Evolutionary conservation across 2,329 filamentous ascomycete genomes (phyloP).

Genomic region (Zymoseptoria passerinii): DNA sequence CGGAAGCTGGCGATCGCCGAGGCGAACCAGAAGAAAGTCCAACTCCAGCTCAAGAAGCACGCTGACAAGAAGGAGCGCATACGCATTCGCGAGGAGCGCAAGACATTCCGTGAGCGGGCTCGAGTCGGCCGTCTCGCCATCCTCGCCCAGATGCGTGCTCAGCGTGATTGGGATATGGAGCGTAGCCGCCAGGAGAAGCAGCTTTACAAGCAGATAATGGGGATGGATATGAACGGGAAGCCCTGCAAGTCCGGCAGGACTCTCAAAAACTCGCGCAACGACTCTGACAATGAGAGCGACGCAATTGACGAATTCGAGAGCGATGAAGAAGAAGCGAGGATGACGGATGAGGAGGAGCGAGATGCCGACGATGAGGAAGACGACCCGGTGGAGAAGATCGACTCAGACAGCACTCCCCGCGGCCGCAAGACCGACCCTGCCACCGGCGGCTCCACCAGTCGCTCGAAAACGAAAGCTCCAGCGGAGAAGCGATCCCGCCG

Average conservation of each 20-base stretch:
- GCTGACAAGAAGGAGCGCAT: conserved; percentile 8
- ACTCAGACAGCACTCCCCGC: conserved; percentile 1
- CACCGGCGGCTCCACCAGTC: conserved; percentile 3
- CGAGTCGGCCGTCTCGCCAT: conserved; percentile 4
- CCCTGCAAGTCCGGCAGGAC: neutral
- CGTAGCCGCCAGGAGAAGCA: conserved; percentile 12
- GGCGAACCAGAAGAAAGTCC: conserved; percentile 5
- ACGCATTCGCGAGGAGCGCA: conserved; percentile 13
- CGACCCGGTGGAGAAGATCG: neutral
- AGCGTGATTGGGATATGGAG: conserved; percentile 16
- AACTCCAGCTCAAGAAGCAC: conserved; percentile 7
- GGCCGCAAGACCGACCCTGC: conserved; percentile 2
- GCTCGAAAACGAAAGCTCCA: neutral
- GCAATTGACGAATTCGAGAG: conserved; percentile 7
- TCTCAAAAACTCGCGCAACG: conserved; percentile 6
- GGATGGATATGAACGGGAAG: conserved; percentile 9
- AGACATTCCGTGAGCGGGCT: conserved; percentile 4
- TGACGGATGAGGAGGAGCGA: conserved; percentile 3
- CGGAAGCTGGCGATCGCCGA: conserved; percentile 13
- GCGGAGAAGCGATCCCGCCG: neutral
- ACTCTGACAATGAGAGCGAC: conserved; percentile 9
- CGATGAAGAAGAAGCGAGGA: conserved; percentile 8
- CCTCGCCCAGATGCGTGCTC: conserved; percentile 8
- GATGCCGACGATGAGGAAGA: conserved; percentile 3
- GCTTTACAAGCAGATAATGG: conserved; percentile 16